Base-by-base conservation (phyloP, 2,329 filamentous ascomycete genomes). In the Elsinoe australis region DNA sequence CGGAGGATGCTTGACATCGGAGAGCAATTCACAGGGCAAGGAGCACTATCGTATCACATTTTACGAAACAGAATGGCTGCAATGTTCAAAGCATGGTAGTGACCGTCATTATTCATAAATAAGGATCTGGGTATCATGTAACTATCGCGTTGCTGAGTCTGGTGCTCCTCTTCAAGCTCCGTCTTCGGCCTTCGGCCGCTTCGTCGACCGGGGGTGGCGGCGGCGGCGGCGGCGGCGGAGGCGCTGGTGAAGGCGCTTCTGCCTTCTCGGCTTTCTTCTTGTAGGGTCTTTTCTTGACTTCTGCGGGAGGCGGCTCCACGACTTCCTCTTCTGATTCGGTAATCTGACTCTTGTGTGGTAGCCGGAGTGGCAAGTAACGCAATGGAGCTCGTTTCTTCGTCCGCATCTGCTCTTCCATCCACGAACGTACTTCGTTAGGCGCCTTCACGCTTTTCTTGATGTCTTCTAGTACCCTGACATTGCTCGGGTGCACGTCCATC, bases 381-480 rank as follows among this genome's bases (percentile, higher is more conserved):
- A 73, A 70, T 3, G 76, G 74, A 0, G 75, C 76, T 12, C 75
- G 67, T 52, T 72, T 70, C 45, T 75, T 75, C 3, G 71, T 71
- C 54, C 74, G 71, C 67, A 82, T 80, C 10, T 75, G 63, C 17
- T 71, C 69, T 49, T 75, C 71, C 75, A 79, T 78, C 54, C 75
- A 70, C 52, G 68, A 69, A 51, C 71, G 67, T 3, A 76, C 74
- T 54, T 75, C 73, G 1, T 72, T 68, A 3, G 69, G 61, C 2
- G 74, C 69, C 50, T 74, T 76, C 15, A 81, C 73, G 47, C 77
- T 75, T 15, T 74, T 71, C 22, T 69, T 68, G 7, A 82, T 64
- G 3, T 75, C 72, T 49, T 77, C 73, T 10, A 80, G 67, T 10
- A 75, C 67, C 29, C 71, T 69, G 14, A 73, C 67, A 46, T 74